Base-by-base conservation (phyloP, 2,329 filamentous ascomycete genomes). In the Cordyceps militaris region DNA sequence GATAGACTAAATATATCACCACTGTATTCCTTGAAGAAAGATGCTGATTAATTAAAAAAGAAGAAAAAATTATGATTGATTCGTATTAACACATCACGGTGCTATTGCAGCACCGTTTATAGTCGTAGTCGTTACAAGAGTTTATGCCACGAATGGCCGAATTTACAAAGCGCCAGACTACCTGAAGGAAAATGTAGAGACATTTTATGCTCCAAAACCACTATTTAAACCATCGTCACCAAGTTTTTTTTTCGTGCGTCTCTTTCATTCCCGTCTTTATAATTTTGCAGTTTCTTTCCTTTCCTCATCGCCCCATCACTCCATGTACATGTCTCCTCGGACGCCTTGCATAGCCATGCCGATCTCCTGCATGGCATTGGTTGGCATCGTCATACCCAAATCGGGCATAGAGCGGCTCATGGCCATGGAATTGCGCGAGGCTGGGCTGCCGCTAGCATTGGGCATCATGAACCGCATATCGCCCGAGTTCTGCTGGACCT, bases 41-140 rank as follows among this genome's bases (percentile, higher is more conserved):
- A 32, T 11, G 4, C 32, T 16, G n/a, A 14, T 16, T 4, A 47
- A 28, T 55, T 47, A 9, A n/a, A 47, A 21, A 38, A 47, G 30
- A 38, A 5, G 46, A 42, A 38, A 5, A 52, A 42, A 36, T 88
- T n/a, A 94, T 97, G 64, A 89, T 80, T 64, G 59, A 57, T 64
- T 69, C 66, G 56, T 71, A 70, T 69, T 68, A 68, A 68, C 65
- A 66, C 62, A 67, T 67, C 64, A 61, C 62, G 62, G 62, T 60
- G 62, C 61, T 55, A 57, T 16, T 57, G 52, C 40, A 63, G 59
- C 58, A 62, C 58, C 64, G 64, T 65, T 61, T 60, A 59, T 59
- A 55, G 63, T 61, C 63, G 66, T 65, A 60, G 63, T 71, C 67
- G 64, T 71, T 69, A 70, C 62, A 66, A 44, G 23, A 42, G 23